Evolutionary conservation across 768 basidiomycete genomes (phyloP), one percentile per base, ranked within the genome.

Genomic region (Pleurotus giganteus): DNA sequence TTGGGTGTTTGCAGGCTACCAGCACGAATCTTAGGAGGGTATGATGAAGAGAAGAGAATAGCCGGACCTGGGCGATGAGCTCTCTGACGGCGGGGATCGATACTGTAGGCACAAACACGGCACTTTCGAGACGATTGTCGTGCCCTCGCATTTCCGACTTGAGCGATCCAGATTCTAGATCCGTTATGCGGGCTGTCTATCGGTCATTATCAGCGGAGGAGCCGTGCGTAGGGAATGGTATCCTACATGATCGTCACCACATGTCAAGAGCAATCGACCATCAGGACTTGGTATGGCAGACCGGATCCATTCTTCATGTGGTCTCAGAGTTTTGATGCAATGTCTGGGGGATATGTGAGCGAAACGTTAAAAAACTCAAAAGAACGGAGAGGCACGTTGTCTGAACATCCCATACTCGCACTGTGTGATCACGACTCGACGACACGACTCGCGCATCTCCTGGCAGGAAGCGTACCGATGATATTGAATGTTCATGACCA

Each of bases 401-500:
- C 42, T 89, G 82, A 21, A 95, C 86, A 69, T 94, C 89, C 76
- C 91, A 96, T 47, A 95, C 74, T 60, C 89, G 74, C 53, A 96
- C 90, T 4, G 91, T 89, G 71, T 83, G 81, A 69, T 96, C 94
- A 66, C 94, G 77, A 69, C 93, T 94, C 1, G 92, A 89, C 49
- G 89, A 92, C 59, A 94, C 85, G 57, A 96, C 80, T 60, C 79
- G 80, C 66, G 88, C 88, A 65, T 93, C 94, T 47, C 86, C 85
- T 0, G 92, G 91, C 63, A 94, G 77, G 66, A 95, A 96, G 17
- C 86, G 82, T 1, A 88, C 92, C 24, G 85, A 84, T 9, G 94
- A 94, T 45, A 96, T 89, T 11, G 89, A 85, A 69, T 96, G 94
- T 67, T 96, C 94, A 64, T 96, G 94, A 6, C 93, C 94, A 54